Evolutionary conservation across 164 flowering plant species (phyloP), one percentile per base, ranked within the genome.

Genomic region (Umbilicus rupestris): DNA sequence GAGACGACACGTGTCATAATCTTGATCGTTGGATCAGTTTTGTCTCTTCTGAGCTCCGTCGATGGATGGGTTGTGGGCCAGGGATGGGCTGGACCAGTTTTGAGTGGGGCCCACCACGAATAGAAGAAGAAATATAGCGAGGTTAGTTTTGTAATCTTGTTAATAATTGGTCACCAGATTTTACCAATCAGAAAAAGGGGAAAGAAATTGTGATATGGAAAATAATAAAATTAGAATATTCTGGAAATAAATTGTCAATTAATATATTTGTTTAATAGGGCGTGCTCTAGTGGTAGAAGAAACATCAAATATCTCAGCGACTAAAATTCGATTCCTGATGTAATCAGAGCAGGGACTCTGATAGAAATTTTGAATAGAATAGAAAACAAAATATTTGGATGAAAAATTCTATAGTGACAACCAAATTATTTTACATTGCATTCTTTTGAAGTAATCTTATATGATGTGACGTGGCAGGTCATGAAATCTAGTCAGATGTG

Each of bases 81-180:
- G 31, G 2, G 33, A 55, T 55, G 33, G 60, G 60, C 33, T 55
- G 60, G 33, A 55, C 60, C 60, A 55, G 31, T 29, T 30, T 55
- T 55, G 33, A 55, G 60, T 26, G 3, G 60, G 31, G 35, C 60
- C 60, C 31, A 14, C 19, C 29, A 12, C 28, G n/a, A n/a, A n/a
- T 26, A 3, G 60, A 55, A 26, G 60, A 55, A 0, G 29, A 1
- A 8, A 11, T 20, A 22, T 22, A 16, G 11, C 5, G 26, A 5
- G 24, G 5, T 5, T 52, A 16, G 16, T 24, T 11, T 26, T 52
- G 6, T 20, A 19, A 4, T 10, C 16, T 52, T 24, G 31, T 26
- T 50, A 11, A 55, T 55, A 55, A 26, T 55, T 55, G 60, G 60
- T 55, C 19, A 55, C 31, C 60, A 55, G 31, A 55, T 55, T 55